Evolutionary conservation across 2,329 filamentous ascomycete species (phyloP).

Genomic region (Fusarium albosuccineum): DNA sequence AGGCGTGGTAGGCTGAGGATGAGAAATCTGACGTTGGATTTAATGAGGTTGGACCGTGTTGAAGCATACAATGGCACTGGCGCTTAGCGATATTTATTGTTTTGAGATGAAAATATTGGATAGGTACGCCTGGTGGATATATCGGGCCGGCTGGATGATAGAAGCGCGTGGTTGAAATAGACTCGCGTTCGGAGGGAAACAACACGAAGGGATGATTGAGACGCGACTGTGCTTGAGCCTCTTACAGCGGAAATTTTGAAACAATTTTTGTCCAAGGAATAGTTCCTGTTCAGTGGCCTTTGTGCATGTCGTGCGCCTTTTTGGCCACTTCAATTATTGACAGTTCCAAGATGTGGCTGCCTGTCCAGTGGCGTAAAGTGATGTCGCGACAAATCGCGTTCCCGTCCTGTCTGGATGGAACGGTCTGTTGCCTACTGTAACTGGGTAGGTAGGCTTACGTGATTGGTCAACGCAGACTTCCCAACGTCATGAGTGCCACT

Average conservation of each 20-base stretch:
- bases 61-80: constrained; percentile 28
- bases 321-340: background rate
- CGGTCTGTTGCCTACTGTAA: constrained; percentile 6
- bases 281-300: background rate
- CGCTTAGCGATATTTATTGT: constrained; percentile 20
- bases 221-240: background rate
- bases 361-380: constrained; percentile 30
- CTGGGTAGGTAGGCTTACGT: background rate
- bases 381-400: constrained; percentile 1
- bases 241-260: too few relatives aligned
- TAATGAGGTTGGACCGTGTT: constrained; percentile 10
- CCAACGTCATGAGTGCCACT: constrained; percentile 8
- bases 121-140: background rate
- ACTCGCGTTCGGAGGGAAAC: background rate
- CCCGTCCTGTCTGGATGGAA: too few relatives aligned
- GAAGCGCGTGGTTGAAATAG: background rate
- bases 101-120: background rate
- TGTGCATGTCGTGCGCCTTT: background rate
- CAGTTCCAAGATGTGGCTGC: background rate
- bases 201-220: background rate
- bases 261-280: too few relatives aligned
- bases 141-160: background rate
- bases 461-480: background rate
- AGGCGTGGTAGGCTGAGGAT: constrained; percentile 29
- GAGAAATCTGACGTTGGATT: background rate